Evolutionary conservation across 2,329 filamentous ascomycete genomes (phyloP).

Genomic region (Chrysoporthe cubensis): DNA sequence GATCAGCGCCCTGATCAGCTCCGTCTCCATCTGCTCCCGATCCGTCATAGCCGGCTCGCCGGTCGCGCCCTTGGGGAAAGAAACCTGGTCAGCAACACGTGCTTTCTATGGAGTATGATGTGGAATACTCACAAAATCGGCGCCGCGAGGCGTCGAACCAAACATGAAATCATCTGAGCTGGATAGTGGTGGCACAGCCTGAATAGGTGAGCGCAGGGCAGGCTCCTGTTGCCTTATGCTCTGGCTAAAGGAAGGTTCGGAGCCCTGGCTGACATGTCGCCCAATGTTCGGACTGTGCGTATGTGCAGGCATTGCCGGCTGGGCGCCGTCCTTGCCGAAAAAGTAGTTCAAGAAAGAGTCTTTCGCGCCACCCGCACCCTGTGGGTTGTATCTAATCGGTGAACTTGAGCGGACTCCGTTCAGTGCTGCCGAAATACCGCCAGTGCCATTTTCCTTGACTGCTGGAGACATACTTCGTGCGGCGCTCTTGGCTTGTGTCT

Average conservation of each 20-base stretch:
- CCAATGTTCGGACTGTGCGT: constrained; percentile 45
- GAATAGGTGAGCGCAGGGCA: constrained; percentile 55
- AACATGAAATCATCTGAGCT: constrained; percentile 47
- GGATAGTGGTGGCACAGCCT: constrained; percentile 40
- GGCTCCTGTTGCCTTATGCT: constrained; percentile 75
- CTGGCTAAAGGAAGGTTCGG: constrained; percentile 81
- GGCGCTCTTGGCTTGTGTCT: constrained; percentile 58
- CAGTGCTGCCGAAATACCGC: constrained; percentile 65
- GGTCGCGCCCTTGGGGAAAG: constrained; percentile 51
- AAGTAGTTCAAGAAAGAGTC: constrained; percentile 99
- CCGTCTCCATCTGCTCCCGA: constrained; percentile 94
- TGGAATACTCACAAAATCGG: constrained; percentile 59
- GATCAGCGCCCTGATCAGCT: constrained; percentile 94
- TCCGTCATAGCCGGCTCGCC: constrained; percentile 90
- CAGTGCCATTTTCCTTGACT: constrained; percentile 68
- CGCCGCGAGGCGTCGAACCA: constrained; percentile 46
- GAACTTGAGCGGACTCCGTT: constrained; percentile 68
- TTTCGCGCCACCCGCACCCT: constrained; percentile 60
- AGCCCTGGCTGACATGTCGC: constrained; percentile 76
- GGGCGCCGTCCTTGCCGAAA: constrained; percentile 88
- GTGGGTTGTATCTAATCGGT: constrained; percentile 64
- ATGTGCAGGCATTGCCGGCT: constrained; percentile 46
- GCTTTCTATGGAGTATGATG: neutral
- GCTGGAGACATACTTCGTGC: constrained; percentile 83
- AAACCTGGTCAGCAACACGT: constrained; percentile 31